Conservation (phyloP, 2,329 filamentous ascomycete genomes). For the Scopulariopsis brevicaulis region DNA sequence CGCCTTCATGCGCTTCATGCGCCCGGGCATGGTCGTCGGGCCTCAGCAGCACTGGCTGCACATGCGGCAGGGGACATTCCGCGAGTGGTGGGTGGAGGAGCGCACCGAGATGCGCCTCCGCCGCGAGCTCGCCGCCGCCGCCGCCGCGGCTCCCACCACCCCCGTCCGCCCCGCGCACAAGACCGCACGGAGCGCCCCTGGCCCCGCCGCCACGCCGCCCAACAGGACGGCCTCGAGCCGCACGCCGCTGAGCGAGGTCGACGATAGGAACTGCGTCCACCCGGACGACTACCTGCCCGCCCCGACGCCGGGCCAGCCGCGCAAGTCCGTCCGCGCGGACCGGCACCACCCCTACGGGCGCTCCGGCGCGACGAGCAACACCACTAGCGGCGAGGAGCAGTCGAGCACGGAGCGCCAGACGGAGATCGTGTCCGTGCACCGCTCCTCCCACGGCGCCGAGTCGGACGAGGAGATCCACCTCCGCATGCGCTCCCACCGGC, state of each 20-base stretch:
- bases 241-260: slow-evolving; percentile 86
- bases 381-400: slow-evolving; percentile 31
- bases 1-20: slow-evolving; percentile 98
- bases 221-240: slow-evolving; percentile 66
- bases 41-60: slow-evolving; percentile 99
- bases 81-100: slow-evolving; percentile 97
- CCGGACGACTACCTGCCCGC: slow-evolving; percentile 88
- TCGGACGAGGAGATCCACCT: slow-evolving; percentile 77
- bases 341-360: slow-evolving; percentile 64
- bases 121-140: slow-evolving; percentile 43
- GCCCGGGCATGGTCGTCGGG: slow-evolving; percentile 96
- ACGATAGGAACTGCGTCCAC: slow-evolving; percentile 58
- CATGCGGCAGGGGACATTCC: slow-evolving; percentile 89
- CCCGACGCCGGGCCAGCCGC: slow-evolving; percentile 88
- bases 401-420: slow-evolving; percentile 41
- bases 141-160: slow-evolving; percentile 41
- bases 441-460: slow-evolving; percentile 51
- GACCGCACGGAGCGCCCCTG: slow-evolving; percentile 44
- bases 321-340: slow-evolving; percentile 73
- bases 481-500: slow-evolving; percentile 58
- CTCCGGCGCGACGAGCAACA: slow-evolving; percentile 23
- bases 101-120: slow-evolving; percentile 60
- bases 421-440: slow-evolving; percentile 50
- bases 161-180: slow-evolving; percentile 52
- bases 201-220: slow-evolving; percentile 72